Conservation (phyloP, 495 filamentous ascomycete species). For the Penicillium cinerascens region DNA sequence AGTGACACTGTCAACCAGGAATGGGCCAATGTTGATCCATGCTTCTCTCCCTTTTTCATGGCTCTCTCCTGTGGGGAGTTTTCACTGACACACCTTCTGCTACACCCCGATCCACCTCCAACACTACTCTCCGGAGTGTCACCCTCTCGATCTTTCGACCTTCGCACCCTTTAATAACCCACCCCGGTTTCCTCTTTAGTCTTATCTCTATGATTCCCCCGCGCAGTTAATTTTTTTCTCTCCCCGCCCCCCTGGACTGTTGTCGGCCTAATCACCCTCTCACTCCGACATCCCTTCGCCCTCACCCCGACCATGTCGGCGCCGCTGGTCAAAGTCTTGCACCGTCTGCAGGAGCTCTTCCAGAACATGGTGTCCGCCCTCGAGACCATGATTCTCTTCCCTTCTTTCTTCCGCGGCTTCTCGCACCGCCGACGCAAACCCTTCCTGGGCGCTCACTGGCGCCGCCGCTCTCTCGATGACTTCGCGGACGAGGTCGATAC, state of each 20-base stretch:
- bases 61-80: constrained; percentile 8
- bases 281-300: background rate
- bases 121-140: constrained; percentile 30
- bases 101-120: constrained; percentile 28
- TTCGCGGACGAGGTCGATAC: constrained; percentile 48
- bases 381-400: constrained; percentile 50
- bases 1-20: constrained; percentile 27
- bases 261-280: background rate
- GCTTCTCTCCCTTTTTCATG: constrained; percentile 11
- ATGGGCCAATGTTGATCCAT: constrained; percentile 44
- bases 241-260: background rate
- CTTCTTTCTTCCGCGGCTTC: constrained; percentile 44
- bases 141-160: constrained; percentile 19
- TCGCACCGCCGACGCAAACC: constrained; percentile 34
- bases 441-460: constrained; percentile 38
- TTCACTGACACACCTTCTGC: constrained; percentile 8
- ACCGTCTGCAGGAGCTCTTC: constrained; percentile 53
- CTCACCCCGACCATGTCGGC: constrained; percentile 34
- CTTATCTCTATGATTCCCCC: constrained; percentile 13
- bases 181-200: constrained; percentile 14
- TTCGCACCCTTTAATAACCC: background rate
- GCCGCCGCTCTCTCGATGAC: constrained; percentile 46
- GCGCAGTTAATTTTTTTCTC: background rate
- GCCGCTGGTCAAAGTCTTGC: constrained; percentile 43
- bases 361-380: constrained; percentile 48